These are phyloP conservation scores for Talaromyces nanjingensis DNA, from an alignment of 495 filamentous ascomycete genomes.

Conservation along the genomic window DNA sequence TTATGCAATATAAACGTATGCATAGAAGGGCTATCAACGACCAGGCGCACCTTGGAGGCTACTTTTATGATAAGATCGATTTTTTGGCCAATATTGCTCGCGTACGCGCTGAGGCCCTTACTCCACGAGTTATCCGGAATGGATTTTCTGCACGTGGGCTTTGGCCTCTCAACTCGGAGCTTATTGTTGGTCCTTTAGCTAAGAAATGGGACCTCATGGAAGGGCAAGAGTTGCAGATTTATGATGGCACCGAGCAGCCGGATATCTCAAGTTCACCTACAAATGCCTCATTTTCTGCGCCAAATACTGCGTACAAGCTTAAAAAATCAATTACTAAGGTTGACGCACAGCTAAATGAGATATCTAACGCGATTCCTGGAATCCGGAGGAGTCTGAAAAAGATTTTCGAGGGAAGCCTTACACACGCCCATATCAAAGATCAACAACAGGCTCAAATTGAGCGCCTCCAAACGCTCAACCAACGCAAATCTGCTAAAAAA, in stretches of 20 bases:
- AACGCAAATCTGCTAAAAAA: neutral
- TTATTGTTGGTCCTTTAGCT: too few relatives aligned
- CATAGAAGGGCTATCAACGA: too few relatives aligned
- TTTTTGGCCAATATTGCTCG: too few relatives aligned
- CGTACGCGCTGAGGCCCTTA: neutral
- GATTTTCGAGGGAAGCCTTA: neutral
- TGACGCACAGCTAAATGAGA: neutral
- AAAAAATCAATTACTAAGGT: neutral
- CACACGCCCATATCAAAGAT: neutral
- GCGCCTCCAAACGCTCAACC: neutral
- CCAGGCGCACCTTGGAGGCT: too few relatives aligned
- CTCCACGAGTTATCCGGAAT: too few relatives aligned
- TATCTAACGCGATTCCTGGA: neutral
- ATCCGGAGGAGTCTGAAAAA: neutral
- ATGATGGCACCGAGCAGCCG: neutral
- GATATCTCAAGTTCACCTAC: neutral
- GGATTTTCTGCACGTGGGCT: too few relatives aligned
- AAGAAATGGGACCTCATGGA: neutral
- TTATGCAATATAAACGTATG: too few relatives aligned
- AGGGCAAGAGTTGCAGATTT: neutral
- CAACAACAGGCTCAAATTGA: neutral
- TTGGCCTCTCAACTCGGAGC: too few relatives aligned
- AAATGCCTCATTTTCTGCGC: neutral
- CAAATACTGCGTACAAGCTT: neutral
- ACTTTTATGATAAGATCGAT: too few relatives aligned